phyloP scores from a whole-genome alignment of 2,329 filamentous ascomycete species.

The Hymenoscyphus fructigenus region DNA sequence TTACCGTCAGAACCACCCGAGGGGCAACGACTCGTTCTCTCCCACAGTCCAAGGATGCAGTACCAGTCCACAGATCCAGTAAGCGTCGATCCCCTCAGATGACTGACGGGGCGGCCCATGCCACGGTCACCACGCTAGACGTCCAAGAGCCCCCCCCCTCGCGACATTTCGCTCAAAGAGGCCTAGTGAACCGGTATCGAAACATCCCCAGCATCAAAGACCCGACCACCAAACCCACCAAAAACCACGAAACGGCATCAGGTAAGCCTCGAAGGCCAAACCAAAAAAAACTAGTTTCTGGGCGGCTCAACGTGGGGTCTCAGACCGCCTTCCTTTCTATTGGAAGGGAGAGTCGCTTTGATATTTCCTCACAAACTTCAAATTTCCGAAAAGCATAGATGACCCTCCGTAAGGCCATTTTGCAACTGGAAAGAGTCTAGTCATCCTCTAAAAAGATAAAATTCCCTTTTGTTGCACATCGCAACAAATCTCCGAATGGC shows the following conservation, averaged over 20 bases:
- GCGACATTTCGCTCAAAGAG: not conserved
- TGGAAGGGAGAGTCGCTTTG: not conserved
- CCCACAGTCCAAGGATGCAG: not conserved
- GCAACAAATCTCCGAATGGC: constrained; percentile 16
- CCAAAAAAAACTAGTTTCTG: too few relatives aligned
- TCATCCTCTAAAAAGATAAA: not conserved
- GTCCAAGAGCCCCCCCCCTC: not conserved
- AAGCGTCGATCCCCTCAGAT: not conserved
- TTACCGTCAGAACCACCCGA: not conserved
- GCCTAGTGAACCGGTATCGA: not conserved
- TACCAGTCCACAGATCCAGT: not conserved
- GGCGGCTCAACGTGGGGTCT: not conserved
- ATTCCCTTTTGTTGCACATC: constrained; percentile 13
- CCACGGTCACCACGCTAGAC: not conserved
- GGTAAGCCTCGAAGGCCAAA: too few relatives aligned
- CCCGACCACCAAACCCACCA: not conserved
- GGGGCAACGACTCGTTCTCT: not conserved
- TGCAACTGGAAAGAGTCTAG: not conserved
- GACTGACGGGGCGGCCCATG: not conserved
- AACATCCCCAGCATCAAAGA: not conserved
- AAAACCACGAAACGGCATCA: not conserved
- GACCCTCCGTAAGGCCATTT: not conserved
- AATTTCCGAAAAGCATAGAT: not conserved
- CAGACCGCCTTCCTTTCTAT: not conserved
- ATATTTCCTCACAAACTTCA: not conserved